Evolutionary conservation across 495 filamentous ascomycete genomes (phyloP), one percentile per base, ranked within the genome.

Genomic region (Podospora australis): DNA sequence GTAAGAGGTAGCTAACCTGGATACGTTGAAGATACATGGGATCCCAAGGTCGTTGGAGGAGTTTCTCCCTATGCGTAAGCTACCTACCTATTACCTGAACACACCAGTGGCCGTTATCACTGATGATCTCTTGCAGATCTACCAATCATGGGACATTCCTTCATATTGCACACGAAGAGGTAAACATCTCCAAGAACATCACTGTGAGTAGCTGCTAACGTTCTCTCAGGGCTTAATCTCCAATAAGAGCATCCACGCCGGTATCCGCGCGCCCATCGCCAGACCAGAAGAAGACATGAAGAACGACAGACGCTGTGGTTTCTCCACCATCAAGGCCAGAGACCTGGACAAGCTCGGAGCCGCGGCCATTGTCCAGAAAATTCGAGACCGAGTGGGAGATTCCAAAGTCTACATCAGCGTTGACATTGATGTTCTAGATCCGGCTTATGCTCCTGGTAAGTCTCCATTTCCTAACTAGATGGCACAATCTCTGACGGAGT

Each of bases 401-500:
- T 80, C 84, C 36, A 83, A 78, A 0, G 84, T 92, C 2, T 95
- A 95, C 59, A 72, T 94, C 34, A 87, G 80, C 46, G 88, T 95
- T 34, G 89, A 95, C 57, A 94, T 95, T 48, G 89, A 95, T 57
- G 87, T 86, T 1, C 65, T 95, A 11, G 89, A 95, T 58, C 88
- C 89, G 4, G 89, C 87, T 2, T 69, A 54, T 51, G 67, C 67
- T 20, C 67, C 67, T 10, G 67, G 67, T 65, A 53, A 32, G 57
- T 44, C 5, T 24, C 11, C 13, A 17, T 22, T 34, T 24, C 8
- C 4, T 11, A 22, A 20, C n/a, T 19, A 17, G 8, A 13, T 25
- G 16, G 3, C 29, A 49, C 75, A 76, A 80, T 54, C 0, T 4
- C 26, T 30, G 26, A 30, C 26, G 26, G 13, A 30, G 6, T 30